Evolutionary conservation across 2,329 filamentous ascomycete species (phyloP).

Genomic region (Stagonosporopsis tanaceti): DNA sequence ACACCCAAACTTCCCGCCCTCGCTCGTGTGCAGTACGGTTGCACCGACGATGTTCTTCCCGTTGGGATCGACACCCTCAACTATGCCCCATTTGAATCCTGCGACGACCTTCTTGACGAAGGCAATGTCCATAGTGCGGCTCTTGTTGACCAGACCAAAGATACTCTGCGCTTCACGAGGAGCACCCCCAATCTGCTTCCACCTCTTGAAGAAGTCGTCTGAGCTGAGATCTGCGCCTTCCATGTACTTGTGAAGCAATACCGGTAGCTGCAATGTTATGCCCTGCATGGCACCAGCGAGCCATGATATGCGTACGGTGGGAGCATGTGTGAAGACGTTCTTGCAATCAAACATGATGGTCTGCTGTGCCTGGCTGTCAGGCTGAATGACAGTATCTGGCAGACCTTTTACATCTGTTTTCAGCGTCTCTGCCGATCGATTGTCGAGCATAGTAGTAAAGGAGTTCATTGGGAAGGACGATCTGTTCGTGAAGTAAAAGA

Average conservation of each 20-base stretch:
- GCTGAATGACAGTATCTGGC: constrained; percentile 79
- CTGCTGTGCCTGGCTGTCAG: constrained; percentile 84
- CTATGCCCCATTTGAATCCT: constrained; percentile 87
- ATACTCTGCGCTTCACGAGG: constrained; percentile 89
- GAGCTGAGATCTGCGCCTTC: constrained; percentile 83
- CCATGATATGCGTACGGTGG: constrained; percentile 93
- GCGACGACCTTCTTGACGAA: constrained; percentile 78
- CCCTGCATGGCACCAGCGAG: constrained; percentile 92
- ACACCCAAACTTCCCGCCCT: constrained; percentile 92
- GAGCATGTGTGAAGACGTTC: constrained; percentile 79
- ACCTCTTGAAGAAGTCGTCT: constrained; percentile 98
- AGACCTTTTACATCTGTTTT: constrained; percentile 88
- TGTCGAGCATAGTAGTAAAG: constrained; percentile 92
- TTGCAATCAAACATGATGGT: constrained; percentile 94
- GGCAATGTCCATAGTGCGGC: constrained; percentile 70
- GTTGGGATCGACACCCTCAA: constrained; percentile 90
- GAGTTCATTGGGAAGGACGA: constrained; percentile 83
- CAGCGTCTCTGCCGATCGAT: constrained; percentile 70
- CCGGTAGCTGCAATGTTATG: constrained; percentile 86
- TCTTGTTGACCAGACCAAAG: constrained; percentile 72
- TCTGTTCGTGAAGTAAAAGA: constrained; percentile 96
- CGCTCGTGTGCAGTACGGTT: constrained; percentile 81
- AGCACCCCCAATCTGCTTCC: constrained; percentile 95
- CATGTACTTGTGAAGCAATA: constrained; percentile 96
- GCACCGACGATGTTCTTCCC: constrained; percentile 92